These are phyloP conservation scores for Sphagnum contortum DNA, from an alignment of 225 moss, liverwort and hornwort species.

Conservation along the genomic window DNA sequence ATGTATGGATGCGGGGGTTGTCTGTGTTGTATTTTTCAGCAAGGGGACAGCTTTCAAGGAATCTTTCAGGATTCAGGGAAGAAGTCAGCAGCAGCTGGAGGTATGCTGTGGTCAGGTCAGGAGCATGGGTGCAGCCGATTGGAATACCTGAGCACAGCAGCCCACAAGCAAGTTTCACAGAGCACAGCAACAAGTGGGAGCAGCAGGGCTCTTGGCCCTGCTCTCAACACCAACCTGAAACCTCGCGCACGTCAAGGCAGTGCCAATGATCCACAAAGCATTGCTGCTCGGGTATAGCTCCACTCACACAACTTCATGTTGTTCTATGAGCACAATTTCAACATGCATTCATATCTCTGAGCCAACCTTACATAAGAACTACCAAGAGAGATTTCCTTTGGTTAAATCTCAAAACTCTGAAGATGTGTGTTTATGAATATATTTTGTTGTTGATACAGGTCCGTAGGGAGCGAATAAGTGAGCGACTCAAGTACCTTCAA, in stretches of 20 bases:
- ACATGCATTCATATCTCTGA: not conserved
- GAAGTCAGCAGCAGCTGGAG: slow-evolving; percentile 12
- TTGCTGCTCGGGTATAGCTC: slow-evolving; percentile 73
- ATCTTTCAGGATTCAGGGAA: slow-evolving; percentile 28
- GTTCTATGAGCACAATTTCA: not conserved
- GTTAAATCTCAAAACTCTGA: too few species aligned
- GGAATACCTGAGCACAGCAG: slow-evolving; percentile 36
- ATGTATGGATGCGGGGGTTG: not conserved
- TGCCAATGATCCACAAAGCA: slow-evolving; percentile 96
- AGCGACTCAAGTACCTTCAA: slow-evolving; percentile 78
- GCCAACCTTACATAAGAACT: too few species aligned
- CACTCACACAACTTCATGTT: not conserved
- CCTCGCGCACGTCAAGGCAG: slow-evolving; percentile 99
- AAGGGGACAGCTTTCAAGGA: slow-evolving; percentile 29
- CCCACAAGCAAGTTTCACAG: slow-evolving; percentile 35
- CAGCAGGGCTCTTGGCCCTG: slow-evolving; percentile 83
- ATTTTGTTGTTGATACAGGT: slow-evolving; percentile 30
- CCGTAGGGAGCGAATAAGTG: slow-evolving; percentile 81
- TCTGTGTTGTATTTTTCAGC: not conserved
- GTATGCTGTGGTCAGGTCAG: too few species aligned
- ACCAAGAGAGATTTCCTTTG: too few species aligned
- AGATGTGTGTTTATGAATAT: too few species aligned
- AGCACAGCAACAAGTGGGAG: slow-evolving; percentile 40
- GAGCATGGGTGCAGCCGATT: slow-evolving; percentile 29
- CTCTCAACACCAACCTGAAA: slow-evolving; percentile 89